A percentile compares a stretch with the other conserved stretches of the same genome.
Conservation (phyloP, 805 yeast species). For the Metschnikowia similis region DNA sequence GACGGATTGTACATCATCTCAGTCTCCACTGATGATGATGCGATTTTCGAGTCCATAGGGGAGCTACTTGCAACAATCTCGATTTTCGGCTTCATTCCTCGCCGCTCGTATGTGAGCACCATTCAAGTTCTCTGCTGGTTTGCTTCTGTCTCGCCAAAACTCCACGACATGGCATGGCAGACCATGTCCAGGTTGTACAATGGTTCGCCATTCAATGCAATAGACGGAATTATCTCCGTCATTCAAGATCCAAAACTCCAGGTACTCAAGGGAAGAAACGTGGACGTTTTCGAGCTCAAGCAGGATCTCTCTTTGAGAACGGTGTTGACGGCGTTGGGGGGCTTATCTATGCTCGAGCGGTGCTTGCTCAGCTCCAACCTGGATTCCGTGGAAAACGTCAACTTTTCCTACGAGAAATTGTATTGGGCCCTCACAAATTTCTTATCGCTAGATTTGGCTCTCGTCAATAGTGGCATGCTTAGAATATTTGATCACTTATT, state of each 20-base stretch:
- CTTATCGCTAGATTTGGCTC: slow-evolving; percentile 31
- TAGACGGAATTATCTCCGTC: slow-evolving; percentile 18
- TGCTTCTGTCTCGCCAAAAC: slow-evolving; percentile 26
- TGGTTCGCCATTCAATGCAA: slow-evolving; percentile 32
- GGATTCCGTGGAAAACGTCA: neutral
- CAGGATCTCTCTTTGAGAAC: neutral
- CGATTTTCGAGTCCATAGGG: slow-evolving; percentile 36
- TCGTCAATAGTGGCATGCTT: slow-evolving; percentile 39
- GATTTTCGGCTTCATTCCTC: slow-evolving; percentile 46
- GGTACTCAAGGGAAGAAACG: slow-evolving; percentile 6
- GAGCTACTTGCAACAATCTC: slow-evolving; percentile 41
- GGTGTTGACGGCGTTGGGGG: slow-evolving; percentile 26
- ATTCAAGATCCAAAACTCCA: slow-evolving; percentile 22
- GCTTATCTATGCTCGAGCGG: slow-evolving; percentile 33
- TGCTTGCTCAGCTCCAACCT: slow-evolving; percentile 10
- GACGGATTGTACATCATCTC: slow-evolving; percentile 34
- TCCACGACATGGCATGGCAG: slow-evolving; percentile 34
- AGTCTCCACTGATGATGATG: slow-evolving; percentile 32
- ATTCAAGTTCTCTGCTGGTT: slow-evolving; percentile 47
- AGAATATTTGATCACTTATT: slow-evolving; percentile 38
- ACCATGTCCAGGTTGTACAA: slow-evolving; percentile 34
- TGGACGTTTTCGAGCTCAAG: slow-evolving; percentile 4
- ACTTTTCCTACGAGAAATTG: slow-evolving; percentile 21
- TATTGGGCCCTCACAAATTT: slow-evolving; percentile 31
- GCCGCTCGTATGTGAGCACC: slow-evolving; percentile 28